Conservation (phyloP, 73 alveolate genomes). For the Uronychia binucleata region DNA sequence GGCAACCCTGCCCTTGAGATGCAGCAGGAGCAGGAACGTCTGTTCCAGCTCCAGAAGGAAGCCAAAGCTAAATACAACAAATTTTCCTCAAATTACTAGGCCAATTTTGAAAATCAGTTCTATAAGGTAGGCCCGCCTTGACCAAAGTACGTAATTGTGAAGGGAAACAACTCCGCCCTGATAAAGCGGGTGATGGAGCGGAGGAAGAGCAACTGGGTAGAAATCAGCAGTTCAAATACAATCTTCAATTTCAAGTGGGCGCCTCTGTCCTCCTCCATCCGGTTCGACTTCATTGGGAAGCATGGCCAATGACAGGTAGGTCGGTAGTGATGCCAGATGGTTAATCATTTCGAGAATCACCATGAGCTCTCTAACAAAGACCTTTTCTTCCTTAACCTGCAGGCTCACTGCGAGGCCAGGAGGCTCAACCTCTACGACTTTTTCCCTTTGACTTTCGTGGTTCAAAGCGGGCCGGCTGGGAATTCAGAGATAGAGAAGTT, state of each 20-base stretch:
- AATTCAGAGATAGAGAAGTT: not conserved
- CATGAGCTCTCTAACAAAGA: not conserved
- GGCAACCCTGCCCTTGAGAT: not conserved
- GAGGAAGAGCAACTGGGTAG: not conserved
- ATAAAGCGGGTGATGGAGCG: not conserved
- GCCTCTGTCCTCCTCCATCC: constrained; percentile 63
- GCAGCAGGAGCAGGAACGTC: not conserved
- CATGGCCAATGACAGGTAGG: constrained; percentile 63
- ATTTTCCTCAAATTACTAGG: not conserved
- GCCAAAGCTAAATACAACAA: not conserved
- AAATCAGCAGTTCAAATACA: constrained; percentile 18
- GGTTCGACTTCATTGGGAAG: constrained; percentile 54
- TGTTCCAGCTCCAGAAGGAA: not conserved
- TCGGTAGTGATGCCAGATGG: not conserved
- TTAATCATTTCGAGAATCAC: not conserved
- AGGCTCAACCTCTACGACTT: constrained; percentile 75
- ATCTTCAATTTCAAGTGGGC: constrained; percentile 80
- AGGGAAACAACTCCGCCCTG: not conserved
- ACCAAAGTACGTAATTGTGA: not conserved
- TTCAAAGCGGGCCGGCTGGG: not conserved
- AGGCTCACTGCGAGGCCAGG: constrained; percentile 15
- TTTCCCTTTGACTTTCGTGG: constrained; percentile 76
- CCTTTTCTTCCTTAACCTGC: not conserved
- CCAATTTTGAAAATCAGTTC: not conserved
- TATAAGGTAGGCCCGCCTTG: not conserved